Evolutionary conservation across 495 filamentous ascomycete genomes (phyloP).

Genomic region (Aspergillus homomorphus): DNA sequence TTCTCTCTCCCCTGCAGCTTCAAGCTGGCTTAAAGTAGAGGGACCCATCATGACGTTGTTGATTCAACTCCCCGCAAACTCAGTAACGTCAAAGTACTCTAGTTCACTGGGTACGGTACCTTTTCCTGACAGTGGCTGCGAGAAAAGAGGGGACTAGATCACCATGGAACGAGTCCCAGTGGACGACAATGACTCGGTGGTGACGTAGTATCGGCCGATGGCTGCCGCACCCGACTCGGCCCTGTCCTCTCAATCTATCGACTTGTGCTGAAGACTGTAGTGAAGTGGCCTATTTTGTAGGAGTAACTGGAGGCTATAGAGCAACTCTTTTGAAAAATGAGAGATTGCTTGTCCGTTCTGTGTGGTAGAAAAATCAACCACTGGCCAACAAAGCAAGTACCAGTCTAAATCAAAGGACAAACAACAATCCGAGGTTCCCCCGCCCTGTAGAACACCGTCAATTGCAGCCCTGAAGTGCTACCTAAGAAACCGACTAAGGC

Average conservation of each 20-base stretch:
- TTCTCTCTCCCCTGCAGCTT: neutral
- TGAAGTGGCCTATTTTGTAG: too few species aligned
- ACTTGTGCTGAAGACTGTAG: neutral
- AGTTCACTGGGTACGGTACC: neutral
- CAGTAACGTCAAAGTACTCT: constrained; percentile 25
- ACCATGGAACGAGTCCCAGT: constrained; percentile 1
- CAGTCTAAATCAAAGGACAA: too few species aligned
- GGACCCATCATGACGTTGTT: neutral
- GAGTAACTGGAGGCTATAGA: too few species aligned
- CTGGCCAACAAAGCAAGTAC: too few species aligned
- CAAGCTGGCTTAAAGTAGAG: neutral
- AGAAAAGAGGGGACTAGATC: neutral
- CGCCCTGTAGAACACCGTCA: too few species aligned
- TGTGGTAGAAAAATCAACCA: too few species aligned
- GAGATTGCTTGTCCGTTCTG: too few species aligned
- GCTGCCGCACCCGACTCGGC: neutral
- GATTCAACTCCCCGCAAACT: constrained; percentile 11
- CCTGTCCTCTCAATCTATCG: neutral
- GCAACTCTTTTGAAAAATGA: too few species aligned
- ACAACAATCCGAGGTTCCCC: too few species aligned
- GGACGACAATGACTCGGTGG: constrained; percentile 9
- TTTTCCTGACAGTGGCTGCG: neutral
- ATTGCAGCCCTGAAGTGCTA: too few species aligned
- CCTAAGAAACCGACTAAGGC: too few species aligned
- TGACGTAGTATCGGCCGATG: constrained; percentile 10